phyloP scores from a whole-genome alignment of 805 yeast species.

The Kodamaea jinghongensis region DNA sequence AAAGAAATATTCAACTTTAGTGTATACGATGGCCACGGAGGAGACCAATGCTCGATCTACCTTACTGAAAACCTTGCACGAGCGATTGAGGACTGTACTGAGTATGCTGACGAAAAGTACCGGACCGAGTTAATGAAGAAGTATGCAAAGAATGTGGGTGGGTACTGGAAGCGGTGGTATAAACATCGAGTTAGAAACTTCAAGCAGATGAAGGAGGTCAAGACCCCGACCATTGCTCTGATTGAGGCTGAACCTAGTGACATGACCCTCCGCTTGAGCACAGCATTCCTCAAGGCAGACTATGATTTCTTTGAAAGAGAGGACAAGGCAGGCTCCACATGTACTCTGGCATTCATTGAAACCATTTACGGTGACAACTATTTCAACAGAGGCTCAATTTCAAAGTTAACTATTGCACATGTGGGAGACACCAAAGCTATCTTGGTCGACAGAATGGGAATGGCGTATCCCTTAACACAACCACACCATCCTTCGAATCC shows the following conservation, averaged over 20 bases:
- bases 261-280: conserved; percentile 55
- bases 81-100: conserved; percentile 47
- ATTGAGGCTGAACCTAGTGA: conserved; percentile 44
- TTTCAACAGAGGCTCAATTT: conserved; percentile 64
- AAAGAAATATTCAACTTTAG: conserved; percentile 56
- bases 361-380: conserved; percentile 46
- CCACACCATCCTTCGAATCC: conserved; percentile 88
- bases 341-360: conserved; percentile 63
- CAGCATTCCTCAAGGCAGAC: conserved; percentile 67
- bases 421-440: conserved; percentile 91
- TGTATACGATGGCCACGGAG: conserved; percentile 96
- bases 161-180: conserved; percentile 83
- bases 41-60: conserved; percentile 66
- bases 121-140: conserved; percentile 45
- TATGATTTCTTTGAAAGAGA: conserved; percentile 48
- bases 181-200: conserved; percentile 41
- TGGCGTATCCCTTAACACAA: conserved; percentile 73
- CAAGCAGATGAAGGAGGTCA: conserved; percentile 18
- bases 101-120: conserved; percentile 23
- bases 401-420: conserved; percentile 77
- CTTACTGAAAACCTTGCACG: conserved; percentile 52
- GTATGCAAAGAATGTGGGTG: conserved; percentile 64
- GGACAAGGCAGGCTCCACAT: conserved; percentile 63
- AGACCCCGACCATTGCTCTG: conserved; percentile 11
- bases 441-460: conserved; percentile 76